Base-by-base conservation (phyloP, 306 rosid genomes). In the Cyamopsis tetragonoloba region DNA sequence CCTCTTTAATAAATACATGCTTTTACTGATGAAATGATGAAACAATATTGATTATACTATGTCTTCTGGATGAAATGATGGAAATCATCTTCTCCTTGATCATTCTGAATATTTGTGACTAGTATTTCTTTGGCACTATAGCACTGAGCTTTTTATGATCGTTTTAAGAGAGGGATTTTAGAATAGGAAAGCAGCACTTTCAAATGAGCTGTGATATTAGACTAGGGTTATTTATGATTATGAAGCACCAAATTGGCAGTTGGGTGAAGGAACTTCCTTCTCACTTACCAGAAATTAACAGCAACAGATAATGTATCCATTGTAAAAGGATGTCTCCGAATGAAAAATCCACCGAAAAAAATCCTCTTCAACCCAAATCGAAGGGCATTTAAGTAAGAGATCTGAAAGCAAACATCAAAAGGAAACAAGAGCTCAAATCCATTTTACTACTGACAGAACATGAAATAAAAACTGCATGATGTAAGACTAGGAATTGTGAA, bases 221-320 rank as follows among this genome's bases (percentile, higher is more conserved):
- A 24, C 35, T 23, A 5, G 14, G 31, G 27, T 8, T 49, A 38
- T 44, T 63, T 26, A 17, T 26, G 55, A 57, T 63, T 26, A 17
- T 26, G 55, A 57, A 47, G 69, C 44, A 14, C 42, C 22, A 65
- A 31, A 54, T 11, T 22, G 32, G 68, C 26, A 6, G 58, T 49
- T 9, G 12, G 62, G 6, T 2, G 14, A 44, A 38, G 39, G 43
- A 26, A 28, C 9, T 24, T 60, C 38, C 34, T 67, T 24, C 15
- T 18, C 53, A 65, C 74, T 81, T 83, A 90, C 99, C 99, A 93
- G 87, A 81, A 93, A 81, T 90, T 58, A 62, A 93, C 99, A 31
- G 85, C 99, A 80, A 93, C 97, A 22, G 97, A 87, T 73, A 93
- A 83, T 4, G 97, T 93, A 70, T 93, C 99, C 99, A 93, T 86